Percentiles rank a stretch among this genome's conserved stretches.
Evolutionary conservation across 2,329 filamentous ascomycete species (phyloP).

Genomic region (Neoarthrinium moseri): DNA sequence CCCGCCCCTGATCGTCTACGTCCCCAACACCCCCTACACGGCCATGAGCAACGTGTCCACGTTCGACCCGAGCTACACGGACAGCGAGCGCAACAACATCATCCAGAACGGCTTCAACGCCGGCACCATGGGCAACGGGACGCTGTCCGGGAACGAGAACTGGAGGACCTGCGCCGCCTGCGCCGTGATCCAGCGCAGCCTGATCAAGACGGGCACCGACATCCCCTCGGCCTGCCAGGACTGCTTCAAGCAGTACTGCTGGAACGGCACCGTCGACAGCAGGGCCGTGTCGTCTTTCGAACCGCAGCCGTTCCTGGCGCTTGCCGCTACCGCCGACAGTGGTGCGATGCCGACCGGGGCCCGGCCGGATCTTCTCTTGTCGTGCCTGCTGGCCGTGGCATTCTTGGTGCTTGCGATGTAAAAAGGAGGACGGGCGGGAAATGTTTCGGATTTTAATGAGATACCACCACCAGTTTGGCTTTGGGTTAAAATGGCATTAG

Average conservation of each 20-base stretch:
- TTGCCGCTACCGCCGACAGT: background rate
- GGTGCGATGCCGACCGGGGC: background rate
- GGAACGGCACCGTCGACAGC: slow-evolving; percentile 69
- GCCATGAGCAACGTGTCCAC: slow-evolving; percentile 78
- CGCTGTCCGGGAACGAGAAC: slow-evolving; percentile 42
- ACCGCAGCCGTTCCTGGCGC: background rate
- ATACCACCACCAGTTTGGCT: no score
- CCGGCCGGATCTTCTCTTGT: background rate
- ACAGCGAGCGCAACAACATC: slow-evolving; percentile 70
- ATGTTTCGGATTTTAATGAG: no score
- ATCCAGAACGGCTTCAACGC: slow-evolving; percentile 85
- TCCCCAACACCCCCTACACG: slow-evolving; percentile 83
- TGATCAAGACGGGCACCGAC: slow-evolving; percentile 65
- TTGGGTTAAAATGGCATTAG: no score
- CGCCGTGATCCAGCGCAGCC: slow-evolving; percentile 75
- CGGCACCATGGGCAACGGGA: slow-evolving; percentile 80
- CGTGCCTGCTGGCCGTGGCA: background rate
- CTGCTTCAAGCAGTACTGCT: slow-evolving; percentile 87
- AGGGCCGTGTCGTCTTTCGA: slow-evolving; percentile 5
- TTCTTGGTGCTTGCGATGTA: background rate
- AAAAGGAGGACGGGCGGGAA: no score
- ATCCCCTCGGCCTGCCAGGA: slow-evolving; percentile 70
- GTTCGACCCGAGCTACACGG: slow-evolving; percentile 64
- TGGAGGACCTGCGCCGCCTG: slow-evolving; percentile 89
- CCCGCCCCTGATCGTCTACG: slow-evolving; percentile 75